Base-by-base conservation (phyloP, 2,329 filamentous ascomycete species). In the Pseudogymnoascus verrucosus region DNA sequence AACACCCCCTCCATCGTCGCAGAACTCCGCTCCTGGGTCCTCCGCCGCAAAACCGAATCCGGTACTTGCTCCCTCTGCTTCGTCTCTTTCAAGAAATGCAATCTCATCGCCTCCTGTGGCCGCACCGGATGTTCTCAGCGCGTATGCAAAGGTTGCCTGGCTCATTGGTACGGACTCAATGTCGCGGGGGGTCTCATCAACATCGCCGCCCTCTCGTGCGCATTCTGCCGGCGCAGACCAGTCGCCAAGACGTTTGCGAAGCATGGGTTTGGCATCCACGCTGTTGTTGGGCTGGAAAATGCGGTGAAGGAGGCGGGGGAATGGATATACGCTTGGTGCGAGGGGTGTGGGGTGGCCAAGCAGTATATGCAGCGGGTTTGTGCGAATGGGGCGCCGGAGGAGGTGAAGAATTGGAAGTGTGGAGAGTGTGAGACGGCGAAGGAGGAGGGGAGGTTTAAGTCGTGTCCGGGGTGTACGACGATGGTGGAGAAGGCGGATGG, bases 281-380 rank as follows among this genome's bases (percentile, higher is more conserved):
- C 51, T 10, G 26, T 57, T 19, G 10, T 1, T 0, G n/a, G 8
- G 26, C 16, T 57, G n/a, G 26, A 57, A 8, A 16, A 5, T 57
- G 51, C 51, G 4, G n/a, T 57, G 34, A 14, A 6, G n/a, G 51
- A 34, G 8, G 26, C 10, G 4, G 51, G 51, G 10, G 26, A 57
- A 26, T 57, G 51, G 51, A 57, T 57, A 19, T 34, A 57, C 16
- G 51, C 51, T 0, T 57, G 51, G 51, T 57, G 51, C 28, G n/a
- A 5, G 80, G 78, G 0, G 71, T 79, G 47, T 19, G 47, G 26
- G 47, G 4, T 11, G 0, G 47, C 47, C 8, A 57, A 57, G 2
- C 26, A 57, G 26, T 57, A 12, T 1, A 57, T 57, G 47, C 26
- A 31, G n/a, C 26, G 47, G 0, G 26, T 57, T 57, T 57, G 47